Base-by-base conservation (phyloP, 805 yeast genomes). In the Wickerhamiella shivajii region DNA sequence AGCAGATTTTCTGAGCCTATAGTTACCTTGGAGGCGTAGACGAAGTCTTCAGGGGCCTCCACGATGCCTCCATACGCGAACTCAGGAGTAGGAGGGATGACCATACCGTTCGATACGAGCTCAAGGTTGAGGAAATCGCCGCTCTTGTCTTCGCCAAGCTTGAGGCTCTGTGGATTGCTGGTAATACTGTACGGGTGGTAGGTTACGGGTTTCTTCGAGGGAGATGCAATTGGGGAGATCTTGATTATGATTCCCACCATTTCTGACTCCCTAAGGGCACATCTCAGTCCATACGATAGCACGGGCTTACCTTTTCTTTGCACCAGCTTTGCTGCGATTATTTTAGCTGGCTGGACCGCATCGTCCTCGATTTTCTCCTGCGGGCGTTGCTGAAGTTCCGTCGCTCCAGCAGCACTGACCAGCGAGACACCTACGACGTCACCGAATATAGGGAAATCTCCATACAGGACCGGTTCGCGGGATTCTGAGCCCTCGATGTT, bases 211-310 rank as follows among this genome's bases (percentile, higher is more conserved):
- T 60, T 14, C 11, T n/a, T n/a, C n/a, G 25, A 5, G n/a, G n/a
- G n/a, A n/a, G 34, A 25, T 8, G 53, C 38, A 0, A 72, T 60
- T 8, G 66, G 56, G 42, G 70, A 72, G 6, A 81, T 41, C 3
- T 66, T 57, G 3, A 77, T 53, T 18, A 70, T 55, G 37, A 63
- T 60, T 0, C 85, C 87, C 6, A 70, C 58, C 1, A 60, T 44
- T 5, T 50, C 47, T 21, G 64, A 66, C 1, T 71, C 54, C 1
- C 72, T 70, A 17, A 80, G 57, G 0, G 84, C 72, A 14, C 64
- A 53, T 0, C 79, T 63, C 22, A 77, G 55, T 3, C 65, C 53
- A 12, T 50, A 47, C 1, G 84, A 72, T 7, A 79, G 44, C 0
- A 71, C 77, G 3, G 38, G 31, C 22, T 31, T 13, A 7, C 66